Conservation (phyloP, 345 rosid species). For the Physaria fendleri region DNA sequence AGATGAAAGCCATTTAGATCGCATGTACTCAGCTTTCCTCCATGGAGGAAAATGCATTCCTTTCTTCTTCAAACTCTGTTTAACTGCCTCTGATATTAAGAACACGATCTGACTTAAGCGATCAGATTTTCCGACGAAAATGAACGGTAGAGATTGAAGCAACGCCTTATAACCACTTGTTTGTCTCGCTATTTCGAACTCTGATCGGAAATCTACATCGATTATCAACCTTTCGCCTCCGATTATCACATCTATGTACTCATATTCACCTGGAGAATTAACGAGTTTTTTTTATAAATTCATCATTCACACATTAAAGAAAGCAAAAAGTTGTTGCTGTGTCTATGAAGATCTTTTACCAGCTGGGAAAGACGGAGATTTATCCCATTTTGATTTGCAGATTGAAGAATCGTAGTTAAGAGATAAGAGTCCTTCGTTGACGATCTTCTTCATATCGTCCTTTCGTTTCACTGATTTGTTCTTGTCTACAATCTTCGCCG, state of each 20-base stretch:
- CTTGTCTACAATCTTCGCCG: slow-evolving; percentile 71
- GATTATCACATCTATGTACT: slow-evolving; percentile 76
- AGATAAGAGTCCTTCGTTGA: slow-evolving; percentile 51
- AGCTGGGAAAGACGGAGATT: slow-evolving; percentile 61
- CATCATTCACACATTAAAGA: slow-evolving; percentile 9
- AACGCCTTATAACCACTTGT: slow-evolving; percentile 65
- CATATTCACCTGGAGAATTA: slow-evolving; percentile 60
- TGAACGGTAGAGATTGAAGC: slow-evolving; percentile 67
- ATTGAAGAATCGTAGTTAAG: slow-evolving; percentile 67
- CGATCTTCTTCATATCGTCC: slow-evolving; percentile 62
- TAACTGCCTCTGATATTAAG: slow-evolving; percentile 81
- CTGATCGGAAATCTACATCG: slow-evolving; percentile 89
- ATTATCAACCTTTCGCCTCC: slow-evolving; percentile 61
- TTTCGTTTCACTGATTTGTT: slow-evolving; percentile 60
- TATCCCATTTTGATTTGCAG: slow-evolving; percentile 96
- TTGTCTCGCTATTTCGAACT: slow-evolving; percentile 88
- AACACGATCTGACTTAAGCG: slow-evolving; percentile 71
- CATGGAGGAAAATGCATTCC: slow-evolving; percentile 93
- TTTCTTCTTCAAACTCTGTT: slow-evolving; percentile 83
- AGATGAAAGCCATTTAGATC: slow-evolving; percentile 84
- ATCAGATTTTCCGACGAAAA: slow-evolving; percentile 83
- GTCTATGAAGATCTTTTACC: slow-evolving; percentile 32
- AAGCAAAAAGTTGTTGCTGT: not conserved
- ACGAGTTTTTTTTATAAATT: not conserved
- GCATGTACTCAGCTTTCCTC: slow-evolving; percentile 84